Conservation (phyloP, 1,284 basidiomycete species). For the Microbotryum violaceum region DNA sequence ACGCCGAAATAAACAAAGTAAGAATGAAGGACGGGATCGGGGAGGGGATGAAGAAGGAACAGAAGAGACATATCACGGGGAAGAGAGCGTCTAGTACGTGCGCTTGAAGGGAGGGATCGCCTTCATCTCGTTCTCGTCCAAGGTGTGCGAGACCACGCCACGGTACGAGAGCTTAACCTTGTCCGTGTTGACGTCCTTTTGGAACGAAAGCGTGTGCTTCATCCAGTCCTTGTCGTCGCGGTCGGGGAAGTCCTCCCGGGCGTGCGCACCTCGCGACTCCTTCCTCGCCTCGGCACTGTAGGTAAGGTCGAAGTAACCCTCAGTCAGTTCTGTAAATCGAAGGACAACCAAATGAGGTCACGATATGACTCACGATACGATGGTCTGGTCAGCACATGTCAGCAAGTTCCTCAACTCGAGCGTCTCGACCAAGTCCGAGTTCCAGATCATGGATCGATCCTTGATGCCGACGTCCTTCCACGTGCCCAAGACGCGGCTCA, state of each 20-base stretch:
- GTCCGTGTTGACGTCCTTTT: conserved; percentile 59
- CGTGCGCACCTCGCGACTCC: conserved; percentile 95
- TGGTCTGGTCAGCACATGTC: conserved; percentile 92
- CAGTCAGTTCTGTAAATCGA: no score
- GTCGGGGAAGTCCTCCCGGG: conserved; percentile 85
- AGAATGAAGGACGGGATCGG: no score
- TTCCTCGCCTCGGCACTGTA: conserved; percentile 75
- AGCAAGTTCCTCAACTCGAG: conserved; percentile 93
- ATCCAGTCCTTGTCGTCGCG: conserved; percentile 56
- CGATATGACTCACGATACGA: conserved; percentile 51
- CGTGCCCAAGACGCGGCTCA: conserved; percentile 75
- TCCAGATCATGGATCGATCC: conserved; percentile 99
- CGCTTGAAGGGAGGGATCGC: conserved; percentile 41
- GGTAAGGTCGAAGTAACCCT: no score
- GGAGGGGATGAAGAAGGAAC: no score
- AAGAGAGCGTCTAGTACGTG: conserved; percentile 12
- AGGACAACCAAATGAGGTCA: no score
- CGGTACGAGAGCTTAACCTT: conserved; percentile 89
- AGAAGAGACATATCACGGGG: background rate
- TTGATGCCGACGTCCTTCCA: conserved; percentile 90
- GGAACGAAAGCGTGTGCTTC: conserved; percentile 60
- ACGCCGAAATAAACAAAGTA: no score
- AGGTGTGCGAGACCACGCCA: conserved; percentile 69
- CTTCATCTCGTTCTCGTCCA: conserved; percentile 94
- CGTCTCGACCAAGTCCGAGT: conserved; percentile 96